Evolutionary conservation across 495 filamentous ascomycete genomes (phyloP), one percentile per base, ranked within the genome.

Genomic region (Penicillium roqueforti): DNA sequence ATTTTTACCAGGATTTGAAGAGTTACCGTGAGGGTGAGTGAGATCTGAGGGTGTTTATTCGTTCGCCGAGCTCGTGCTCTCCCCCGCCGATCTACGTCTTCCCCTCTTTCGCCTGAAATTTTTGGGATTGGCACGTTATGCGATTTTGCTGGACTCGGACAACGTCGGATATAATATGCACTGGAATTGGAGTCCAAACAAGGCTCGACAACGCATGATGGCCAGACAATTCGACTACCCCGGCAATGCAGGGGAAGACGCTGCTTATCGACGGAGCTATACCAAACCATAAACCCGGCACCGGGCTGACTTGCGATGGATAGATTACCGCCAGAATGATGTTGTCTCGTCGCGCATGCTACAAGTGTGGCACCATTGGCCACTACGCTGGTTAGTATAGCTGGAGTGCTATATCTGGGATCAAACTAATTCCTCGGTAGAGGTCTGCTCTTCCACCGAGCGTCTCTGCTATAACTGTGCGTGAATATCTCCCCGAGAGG

Each of bases 321-420:
- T 50, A 65, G 48, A 70, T 63, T 57, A 66, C 59, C 48, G 71
- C 61, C 58, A 93, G 91, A 85, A 92, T 92, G 77, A 95, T 95
- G 62, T 82, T 97, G 68, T 92, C 91, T 70, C 90, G 93, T 72
- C 89, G 95, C 73, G 95, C 92, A 57, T 99, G 95, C 84, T 99
- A 97, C 83, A 99, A 99, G 80, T 99, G 95, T 80, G 95, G 95
- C 75, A 96, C 96, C 68, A 91, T 99, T 69, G 93, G 93, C 73
- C 93, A 99, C 78, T 97, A 95, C 70, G 93, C 93, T 62, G 83
- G 83, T 86, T 72, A 73, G 81, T 76, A 60, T 52, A 53, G 32
- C 49, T 44, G 31, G 38, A 13, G 34, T 28, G n/a, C 18, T n/a
- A 23, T 29, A 10, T 10, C 20, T 18, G 36, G 14, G 42, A 25